Evolutionary conservation across 2,329 filamentous ascomycete species (phyloP).

Genomic region (Hawksworthiomyces lignivorus): DNA sequence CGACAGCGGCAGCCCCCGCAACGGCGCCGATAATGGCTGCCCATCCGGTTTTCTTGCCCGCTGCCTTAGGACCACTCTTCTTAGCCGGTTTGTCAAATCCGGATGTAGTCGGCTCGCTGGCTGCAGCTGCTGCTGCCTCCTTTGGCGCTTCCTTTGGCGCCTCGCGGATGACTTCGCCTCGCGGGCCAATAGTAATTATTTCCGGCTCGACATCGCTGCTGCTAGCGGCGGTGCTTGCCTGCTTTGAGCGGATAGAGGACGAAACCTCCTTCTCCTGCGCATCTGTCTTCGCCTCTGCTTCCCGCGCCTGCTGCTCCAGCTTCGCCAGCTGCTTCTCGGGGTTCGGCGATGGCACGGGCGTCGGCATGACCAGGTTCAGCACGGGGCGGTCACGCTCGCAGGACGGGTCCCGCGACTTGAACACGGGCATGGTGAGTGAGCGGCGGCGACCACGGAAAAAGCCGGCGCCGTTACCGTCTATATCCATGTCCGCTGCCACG

Average conservation of each 20-base stretch:
- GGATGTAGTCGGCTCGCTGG: no score
- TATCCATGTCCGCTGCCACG: constrained; percentile 14
- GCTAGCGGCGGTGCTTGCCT: constrained; percentile 1
- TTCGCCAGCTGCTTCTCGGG: constrained; percentile 31
- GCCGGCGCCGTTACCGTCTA: not conserved
- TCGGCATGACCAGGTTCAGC: constrained; percentile 54
- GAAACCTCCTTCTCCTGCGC: not conserved
- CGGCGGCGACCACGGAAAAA: constrained; percentile 3
- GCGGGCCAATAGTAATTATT: constrained; percentile 18
- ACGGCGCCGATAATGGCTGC: constrained; percentile 44
- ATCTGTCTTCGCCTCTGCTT: not conserved
- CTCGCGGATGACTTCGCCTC: constrained; percentile 31
- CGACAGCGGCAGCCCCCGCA: constrained; percentile 26
- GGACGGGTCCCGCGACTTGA: constrained; percentile 43
- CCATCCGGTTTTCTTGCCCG: constrained; percentile 34
- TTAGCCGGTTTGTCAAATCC: no score
- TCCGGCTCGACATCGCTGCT: not conserved
- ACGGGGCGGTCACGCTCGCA: constrained; percentile 49
- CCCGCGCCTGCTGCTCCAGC: constrained; percentile 1
- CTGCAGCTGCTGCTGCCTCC: not conserved
- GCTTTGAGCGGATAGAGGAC: no score
- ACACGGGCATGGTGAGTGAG: constrained; percentile 24
- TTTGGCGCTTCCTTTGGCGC: not conserved
- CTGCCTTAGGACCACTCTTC: no score
- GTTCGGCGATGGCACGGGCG: constrained; percentile 45